A percentile compares a stretch with the other conserved stretches of the same genome.
These are phyloP conservation scores for Raddia guianensis DNA, from an alignment of 176 grass and related monocot genomes.

Conservation along the genomic window DNA sequence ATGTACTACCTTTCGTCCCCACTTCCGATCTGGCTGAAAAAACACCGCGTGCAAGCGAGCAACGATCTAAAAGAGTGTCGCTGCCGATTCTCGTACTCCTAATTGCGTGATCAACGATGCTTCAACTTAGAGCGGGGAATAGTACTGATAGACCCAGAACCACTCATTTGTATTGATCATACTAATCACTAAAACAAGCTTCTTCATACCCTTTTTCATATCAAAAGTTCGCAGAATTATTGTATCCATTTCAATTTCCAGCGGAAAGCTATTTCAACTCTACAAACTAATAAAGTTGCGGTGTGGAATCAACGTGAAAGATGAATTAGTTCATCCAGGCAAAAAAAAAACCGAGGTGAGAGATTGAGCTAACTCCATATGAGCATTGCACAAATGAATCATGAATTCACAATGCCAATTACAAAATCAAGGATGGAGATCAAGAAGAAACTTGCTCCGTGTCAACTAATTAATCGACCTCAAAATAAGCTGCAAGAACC, in stretches of 20 bases:
- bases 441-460: slow-evolving; percentile 19
- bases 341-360: neutral
- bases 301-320: neutral
- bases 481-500: slow-evolving; percentile 12
- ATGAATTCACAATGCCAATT: slow-evolving; percentile 15
- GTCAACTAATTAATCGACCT: neutral
- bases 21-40: neutral
- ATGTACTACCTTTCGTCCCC: neutral
- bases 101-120: no score
- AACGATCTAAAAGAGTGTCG: neutral
- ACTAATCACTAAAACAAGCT: no score
- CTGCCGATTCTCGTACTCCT: neutral
- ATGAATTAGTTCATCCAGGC: neutral
- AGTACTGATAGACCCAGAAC: neutral
- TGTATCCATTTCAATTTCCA: no score
- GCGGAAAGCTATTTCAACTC: no score
- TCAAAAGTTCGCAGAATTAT: no score
- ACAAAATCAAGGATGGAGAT: slow-evolving; percentile 12
- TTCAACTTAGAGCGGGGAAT: no score
- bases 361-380: neutral
- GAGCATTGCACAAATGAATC: neutral
- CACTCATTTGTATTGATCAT: neutral
- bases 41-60: neutral
- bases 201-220: no score
- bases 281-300: neutral